These are phyloP conservation scores for Syzygium jambos DNA, from an alignment of 345 rosid genomes.

Conservation along the genomic window DNA sequence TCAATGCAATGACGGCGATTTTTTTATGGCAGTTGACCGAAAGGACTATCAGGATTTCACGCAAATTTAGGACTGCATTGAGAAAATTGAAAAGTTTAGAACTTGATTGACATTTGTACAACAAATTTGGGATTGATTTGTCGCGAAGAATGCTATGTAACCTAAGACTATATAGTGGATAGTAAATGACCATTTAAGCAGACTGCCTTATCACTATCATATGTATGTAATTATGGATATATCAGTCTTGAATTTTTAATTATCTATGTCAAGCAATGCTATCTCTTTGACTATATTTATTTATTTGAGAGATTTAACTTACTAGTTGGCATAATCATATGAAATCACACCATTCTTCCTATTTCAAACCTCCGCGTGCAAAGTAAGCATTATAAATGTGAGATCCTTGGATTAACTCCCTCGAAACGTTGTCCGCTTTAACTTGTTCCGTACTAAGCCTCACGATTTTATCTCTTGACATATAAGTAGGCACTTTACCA, in stretches of 20 bases:
- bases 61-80: accelerated
- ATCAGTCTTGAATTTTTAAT: background rate
- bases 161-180: background rate
- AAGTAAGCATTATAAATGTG: background rate
- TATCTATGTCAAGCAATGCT: background rate
- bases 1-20: accelerated
- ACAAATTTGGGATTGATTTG: background rate
- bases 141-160: background rate
- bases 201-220: background rate
- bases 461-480: background rate
- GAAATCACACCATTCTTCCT: background rate
- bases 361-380: background rate
- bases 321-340: background rate
- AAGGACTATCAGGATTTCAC: background rate
- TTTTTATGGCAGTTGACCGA: background rate
- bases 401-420: background rate
- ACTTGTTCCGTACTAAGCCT: accelerated
- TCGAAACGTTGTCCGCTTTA: background rate
- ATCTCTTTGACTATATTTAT: background rate
- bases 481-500: background rate
- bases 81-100: background rate
- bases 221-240: background rate
- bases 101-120: background rate
- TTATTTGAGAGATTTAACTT: background rate
- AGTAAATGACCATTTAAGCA: background rate